Conservation (phyloP, 345 rosid species). For the Hibiscus tridactylites region DNA sequence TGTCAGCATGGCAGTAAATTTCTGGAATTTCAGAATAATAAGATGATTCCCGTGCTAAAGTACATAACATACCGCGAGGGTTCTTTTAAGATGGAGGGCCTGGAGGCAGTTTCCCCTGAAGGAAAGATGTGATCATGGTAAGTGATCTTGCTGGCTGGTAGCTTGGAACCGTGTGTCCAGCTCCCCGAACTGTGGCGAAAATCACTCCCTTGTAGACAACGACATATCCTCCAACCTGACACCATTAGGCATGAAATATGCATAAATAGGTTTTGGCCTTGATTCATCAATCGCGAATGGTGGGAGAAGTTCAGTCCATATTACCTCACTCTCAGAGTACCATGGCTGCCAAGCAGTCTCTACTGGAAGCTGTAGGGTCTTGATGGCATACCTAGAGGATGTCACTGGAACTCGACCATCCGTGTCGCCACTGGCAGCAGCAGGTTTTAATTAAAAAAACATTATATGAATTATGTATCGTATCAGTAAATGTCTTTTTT, state of each 20-base stretch:
- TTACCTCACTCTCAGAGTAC: conserved; percentile 35
- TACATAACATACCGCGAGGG: neutral
- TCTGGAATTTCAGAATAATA: neutral
- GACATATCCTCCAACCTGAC: conserved; percentile 45
- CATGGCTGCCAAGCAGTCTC: conserved; percentile 35
- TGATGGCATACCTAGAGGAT: conserved; percentile 30
- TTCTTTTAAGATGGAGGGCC: conserved; percentile 12
- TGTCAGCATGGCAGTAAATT: neutral
- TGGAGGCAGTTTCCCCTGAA: conserved; percentile 25
- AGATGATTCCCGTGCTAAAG: neutral
- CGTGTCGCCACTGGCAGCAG: conserved; percentile 32
- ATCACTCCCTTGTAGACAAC: conserved; percentile 28
- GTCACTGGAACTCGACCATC: conserved; percentile 40
- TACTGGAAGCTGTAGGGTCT: conserved; percentile 11
- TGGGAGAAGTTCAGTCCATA: neutral
- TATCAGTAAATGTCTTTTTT: neutral
- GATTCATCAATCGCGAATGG: neutral
- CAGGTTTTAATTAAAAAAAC: conserved; percentile 2
- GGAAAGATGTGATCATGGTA: conserved; percentile 32
- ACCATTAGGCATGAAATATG: neutral
- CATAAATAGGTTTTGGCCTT: neutral
- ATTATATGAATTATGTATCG: neutral
- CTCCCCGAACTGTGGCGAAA: conserved; percentile 32
- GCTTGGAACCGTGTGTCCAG: conserved; percentile 48
- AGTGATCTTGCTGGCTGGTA: conserved; percentile 39